These are phyloP conservation scores for Cutaneotrichosporon sp. DNA, from an alignment of 1,284 basidiomycete genomes.

Conservation along the genomic window DNA sequence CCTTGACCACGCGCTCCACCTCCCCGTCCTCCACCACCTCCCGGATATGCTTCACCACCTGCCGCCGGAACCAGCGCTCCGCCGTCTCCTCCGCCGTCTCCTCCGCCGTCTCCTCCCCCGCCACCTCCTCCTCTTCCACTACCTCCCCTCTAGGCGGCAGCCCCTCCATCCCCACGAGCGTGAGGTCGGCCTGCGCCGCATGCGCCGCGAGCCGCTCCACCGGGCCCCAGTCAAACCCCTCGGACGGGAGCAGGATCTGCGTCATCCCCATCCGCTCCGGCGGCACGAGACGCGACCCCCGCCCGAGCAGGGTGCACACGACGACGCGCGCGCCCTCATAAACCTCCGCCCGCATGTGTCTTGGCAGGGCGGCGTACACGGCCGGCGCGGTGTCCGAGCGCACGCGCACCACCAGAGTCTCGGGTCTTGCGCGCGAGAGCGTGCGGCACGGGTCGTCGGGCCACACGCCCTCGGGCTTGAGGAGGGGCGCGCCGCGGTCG, in stretches of 20 bases:
- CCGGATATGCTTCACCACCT: neutral
- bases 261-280: too few species aligned
- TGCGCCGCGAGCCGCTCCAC: too few species aligned
- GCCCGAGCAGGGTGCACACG: neutral
- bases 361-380: neutral
- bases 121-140: too few species aligned
- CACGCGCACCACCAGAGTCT: neutral
- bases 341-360: neutral
- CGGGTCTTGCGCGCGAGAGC: neutral
- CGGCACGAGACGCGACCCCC: neutral
- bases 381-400: neutral
- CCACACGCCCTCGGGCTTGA: neutral
- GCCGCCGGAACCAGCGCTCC: neutral
- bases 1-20: neutral
- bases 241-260: neutral
- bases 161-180: too few species aligned
- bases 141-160: too few species aligned
- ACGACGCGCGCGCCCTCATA: neutral
- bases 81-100: neutral
- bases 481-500: neutral
- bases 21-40: neutral
- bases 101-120: too few species aligned
- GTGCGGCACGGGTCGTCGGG: slow-evolving; percentile 7
- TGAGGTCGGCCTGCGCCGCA: too few species aligned
- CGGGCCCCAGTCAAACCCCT: too few species aligned